Conservation (phyloP, 129 eudicot species). For the Pulicaria dysenterica region DNA sequence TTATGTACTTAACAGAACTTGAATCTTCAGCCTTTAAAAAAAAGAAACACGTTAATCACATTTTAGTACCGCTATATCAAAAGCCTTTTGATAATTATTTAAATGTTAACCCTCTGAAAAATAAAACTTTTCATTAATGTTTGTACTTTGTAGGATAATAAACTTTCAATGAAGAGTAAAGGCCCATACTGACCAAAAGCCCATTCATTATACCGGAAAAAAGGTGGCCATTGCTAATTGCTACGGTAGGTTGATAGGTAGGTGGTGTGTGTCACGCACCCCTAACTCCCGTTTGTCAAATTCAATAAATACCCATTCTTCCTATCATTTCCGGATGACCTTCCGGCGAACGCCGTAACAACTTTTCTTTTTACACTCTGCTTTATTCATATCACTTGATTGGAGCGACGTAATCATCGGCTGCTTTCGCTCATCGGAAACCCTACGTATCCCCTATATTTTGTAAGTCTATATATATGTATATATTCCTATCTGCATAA, state of each 20-base stretch:
- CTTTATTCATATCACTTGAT: not conserved
- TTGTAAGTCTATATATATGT: conserved; percentile 26
- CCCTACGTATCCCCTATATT: not conserved
- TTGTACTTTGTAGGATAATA: too few relatives aligned
- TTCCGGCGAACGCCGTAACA: conserved; percentile 14
- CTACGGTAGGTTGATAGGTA: not conserved
- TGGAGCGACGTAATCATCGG: conserved; percentile 15
- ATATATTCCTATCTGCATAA: conserved; percentile 12
- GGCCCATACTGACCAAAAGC: too few relatives aligned
- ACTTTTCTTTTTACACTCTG: not conserved
- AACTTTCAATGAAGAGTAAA: too few relatives aligned
- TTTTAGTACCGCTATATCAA: too few relatives aligned
- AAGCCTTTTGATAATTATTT: too few relatives aligned
- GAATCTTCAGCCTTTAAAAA: too few relatives aligned
- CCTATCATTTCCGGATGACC: not conserved
- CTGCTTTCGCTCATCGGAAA: not conserved
- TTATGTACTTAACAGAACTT: too few relatives aligned
- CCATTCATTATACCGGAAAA: too few relatives aligned
- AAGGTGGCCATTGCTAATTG: too few relatives aligned
- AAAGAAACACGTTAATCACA: too few relatives aligned
- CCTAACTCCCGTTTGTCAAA: not conserved
- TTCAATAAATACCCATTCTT: conserved; percentile 14
- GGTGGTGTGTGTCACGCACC: not conserved
- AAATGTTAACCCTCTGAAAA: too few relatives aligned
- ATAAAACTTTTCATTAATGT: too few relatives aligned